Conservation (phyloP, 768 basidiomycete genomes). For the Rhodotorula taiwanensis region DNA sequence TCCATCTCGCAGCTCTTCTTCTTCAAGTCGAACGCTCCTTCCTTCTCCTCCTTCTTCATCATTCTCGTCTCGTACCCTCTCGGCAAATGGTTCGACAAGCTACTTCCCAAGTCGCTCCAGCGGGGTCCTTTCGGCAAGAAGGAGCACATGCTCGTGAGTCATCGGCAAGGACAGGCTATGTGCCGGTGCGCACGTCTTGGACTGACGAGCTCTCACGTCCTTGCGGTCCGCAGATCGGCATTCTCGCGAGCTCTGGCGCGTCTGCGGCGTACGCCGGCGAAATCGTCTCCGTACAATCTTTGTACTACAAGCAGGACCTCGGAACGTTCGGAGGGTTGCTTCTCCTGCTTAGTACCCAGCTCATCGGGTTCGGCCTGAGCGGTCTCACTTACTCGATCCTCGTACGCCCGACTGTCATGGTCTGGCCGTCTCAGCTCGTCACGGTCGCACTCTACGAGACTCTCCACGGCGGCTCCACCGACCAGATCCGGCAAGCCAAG, state of each 20-base stretch:
- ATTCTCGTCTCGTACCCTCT: slow-evolving; percentile 40
- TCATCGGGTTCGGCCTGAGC: slow-evolving; percentile 42
- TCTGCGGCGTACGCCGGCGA: slow-evolving; percentile 42
- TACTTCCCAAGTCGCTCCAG: slow-evolving; percentile 37
- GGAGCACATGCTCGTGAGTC: slow-evolving; percentile 38
- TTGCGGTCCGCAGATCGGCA: neutral
- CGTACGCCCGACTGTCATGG: slow-evolving; percentile 37
- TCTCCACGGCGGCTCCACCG: slow-evolving; percentile 36
- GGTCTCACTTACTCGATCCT: slow-evolving; percentile 39
- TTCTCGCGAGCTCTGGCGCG: slow-evolving; percentile 25
- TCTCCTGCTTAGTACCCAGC: slow-evolving; percentile 41
- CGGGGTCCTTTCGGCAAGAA: slow-evolving; percentile 41
- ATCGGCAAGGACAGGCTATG: too few relatives aligned
- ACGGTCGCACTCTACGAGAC: slow-evolving; percentile 42
- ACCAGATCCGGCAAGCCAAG: slow-evolving; percentile 31
- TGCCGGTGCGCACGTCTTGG: too few relatives aligned
- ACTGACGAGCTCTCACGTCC: neutral
- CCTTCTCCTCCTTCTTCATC: slow-evolving; percentile 41
- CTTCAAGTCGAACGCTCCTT: slow-evolving; percentile 41
- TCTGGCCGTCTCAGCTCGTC: slow-evolving; percentile 39
- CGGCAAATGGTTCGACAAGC: slow-evolving; percentile 35
- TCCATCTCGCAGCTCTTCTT: slow-evolving; percentile 42
- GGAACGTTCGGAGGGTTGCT: slow-evolving; percentile 35
- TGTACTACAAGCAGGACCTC: slow-evolving; percentile 40
- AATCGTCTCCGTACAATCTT: slow-evolving; percentile 41